Evolutionary conservation across 495 filamentous ascomycete species (phyloP).

Genomic region (Xylaria longipes): DNA sequence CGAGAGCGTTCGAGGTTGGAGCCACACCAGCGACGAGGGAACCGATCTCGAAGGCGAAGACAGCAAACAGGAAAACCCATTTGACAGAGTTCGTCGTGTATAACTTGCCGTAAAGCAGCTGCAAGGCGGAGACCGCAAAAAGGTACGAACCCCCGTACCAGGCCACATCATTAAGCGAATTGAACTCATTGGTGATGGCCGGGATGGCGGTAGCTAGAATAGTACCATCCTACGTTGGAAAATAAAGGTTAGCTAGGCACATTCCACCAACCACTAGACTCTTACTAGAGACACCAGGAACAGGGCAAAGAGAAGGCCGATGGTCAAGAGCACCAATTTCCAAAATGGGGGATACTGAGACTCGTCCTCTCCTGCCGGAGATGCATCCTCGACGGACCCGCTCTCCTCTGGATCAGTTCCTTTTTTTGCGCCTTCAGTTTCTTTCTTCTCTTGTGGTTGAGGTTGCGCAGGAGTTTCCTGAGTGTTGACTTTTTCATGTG

Average conservation of each 20-base stretch:
- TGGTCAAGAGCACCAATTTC: background rate
- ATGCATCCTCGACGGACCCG: background rate
- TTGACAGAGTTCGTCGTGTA: slow-evolving; percentile 49
- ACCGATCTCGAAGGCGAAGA: slow-evolving; percentile 45
- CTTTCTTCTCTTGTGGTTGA: background rate
- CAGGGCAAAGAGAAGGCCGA: background rate
- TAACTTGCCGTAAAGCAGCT: slow-evolving; percentile 20
- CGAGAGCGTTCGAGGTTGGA: slow-evolving; percentile 50
- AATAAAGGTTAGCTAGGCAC: background rate
- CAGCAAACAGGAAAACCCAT: slow-evolving; percentile 40
- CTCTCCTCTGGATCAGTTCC: background rate
- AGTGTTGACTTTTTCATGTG: background rate
- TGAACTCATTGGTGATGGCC: slow-evolving; percentile 79
- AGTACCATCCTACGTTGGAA: background rate
- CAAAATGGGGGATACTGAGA: background rate
- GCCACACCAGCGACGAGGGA: slow-evolving; percentile 56
- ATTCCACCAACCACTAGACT: background rate
- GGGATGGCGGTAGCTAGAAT: slow-evolving; percentile 77
- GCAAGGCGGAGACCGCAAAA: slow-evolving; percentile 44
- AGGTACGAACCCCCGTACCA: slow-evolving; percentile 69
- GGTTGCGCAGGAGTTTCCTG: background rate
- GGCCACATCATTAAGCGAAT: slow-evolving; percentile 74
- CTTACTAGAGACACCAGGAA: background rate
- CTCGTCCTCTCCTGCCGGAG: background rate
- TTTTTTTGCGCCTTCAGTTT: background rate